phyloP scores from a whole-genome alignment of 2,329 filamentous ascomycete genomes.

The Mollisia scopiformis region DNA sequence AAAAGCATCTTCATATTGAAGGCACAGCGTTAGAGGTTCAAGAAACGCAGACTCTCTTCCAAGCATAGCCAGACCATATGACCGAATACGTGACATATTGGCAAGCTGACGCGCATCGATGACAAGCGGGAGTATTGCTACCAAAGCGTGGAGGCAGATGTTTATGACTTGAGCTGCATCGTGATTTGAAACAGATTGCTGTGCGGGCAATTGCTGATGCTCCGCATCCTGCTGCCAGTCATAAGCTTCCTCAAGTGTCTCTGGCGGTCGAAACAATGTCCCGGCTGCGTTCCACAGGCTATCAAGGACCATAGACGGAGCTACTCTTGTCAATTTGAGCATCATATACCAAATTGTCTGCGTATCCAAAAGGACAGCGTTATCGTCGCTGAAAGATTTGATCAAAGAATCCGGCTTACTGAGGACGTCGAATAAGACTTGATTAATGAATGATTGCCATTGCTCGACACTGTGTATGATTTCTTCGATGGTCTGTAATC shows the following conservation, averaged over 20 bases:
- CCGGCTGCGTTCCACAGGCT: slow-evolving; percentile 66
- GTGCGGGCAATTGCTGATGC: slow-evolving; percentile 1
- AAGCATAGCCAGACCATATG: slow-evolving; percentile 43
- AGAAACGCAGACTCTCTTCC: slow-evolving; percentile 48
- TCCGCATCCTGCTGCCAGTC: slow-evolving; percentile 30
- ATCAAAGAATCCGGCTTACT: slow-evolving; percentile 58
- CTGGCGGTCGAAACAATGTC: slow-evolving; percentile 59
- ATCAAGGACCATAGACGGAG: slow-evolving; percentile 62
- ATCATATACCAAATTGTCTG: slow-evolving; percentile 66
- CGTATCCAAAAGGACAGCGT: slow-evolving; percentile 57
- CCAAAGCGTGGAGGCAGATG: slow-evolving; percentile 64
- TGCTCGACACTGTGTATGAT: slow-evolving; percentile 30
- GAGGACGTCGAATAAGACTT: slow-evolving; percentile 66
- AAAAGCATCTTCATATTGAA: slow-evolving; percentile 66
- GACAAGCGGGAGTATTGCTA: slow-evolving; percentile 55
- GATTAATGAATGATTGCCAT: slow-evolving; percentile 65
- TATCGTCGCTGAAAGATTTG: slow-evolving; percentile 56
- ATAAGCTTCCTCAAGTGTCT: slow-evolving; percentile 25
- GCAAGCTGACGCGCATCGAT: slow-evolving; percentile 44
- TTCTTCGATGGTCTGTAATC: background rate
- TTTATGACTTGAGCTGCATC: slow-evolving; percentile 42
- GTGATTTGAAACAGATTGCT: slow-evolving; percentile 26
- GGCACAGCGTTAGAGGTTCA: slow-evolving; percentile 53
- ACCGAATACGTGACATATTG: slow-evolving; percentile 63
- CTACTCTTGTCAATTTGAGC: slow-evolving; percentile 59